These are phyloP conservation scores for Kwoniella dendrophila DNA, from an alignment of 768 basidiomycete species.

Conservation along the genomic window DNA sequence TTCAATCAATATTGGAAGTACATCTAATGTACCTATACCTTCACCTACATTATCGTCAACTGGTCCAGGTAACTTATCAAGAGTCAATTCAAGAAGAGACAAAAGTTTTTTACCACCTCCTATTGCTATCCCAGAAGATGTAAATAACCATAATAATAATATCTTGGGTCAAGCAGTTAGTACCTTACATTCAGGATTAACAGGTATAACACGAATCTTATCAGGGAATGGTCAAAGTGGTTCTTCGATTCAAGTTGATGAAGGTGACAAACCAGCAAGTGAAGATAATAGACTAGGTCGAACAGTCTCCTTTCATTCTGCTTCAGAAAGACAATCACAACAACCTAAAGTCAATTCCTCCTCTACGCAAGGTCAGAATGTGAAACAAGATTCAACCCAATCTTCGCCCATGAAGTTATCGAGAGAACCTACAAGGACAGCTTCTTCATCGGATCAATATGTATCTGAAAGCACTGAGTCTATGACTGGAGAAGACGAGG, in stretches of 20 bases:
- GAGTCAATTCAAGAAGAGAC: conserved; percentile 3
- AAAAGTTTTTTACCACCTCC: not conserved
- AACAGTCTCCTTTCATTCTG: conserved; percentile 21
- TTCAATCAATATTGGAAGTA: too few relatives aligned
- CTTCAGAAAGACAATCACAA: conserved; percentile 3
- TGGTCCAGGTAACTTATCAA: not conserved
- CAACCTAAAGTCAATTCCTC: not conserved
- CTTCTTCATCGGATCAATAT: conserved; percentile 2
- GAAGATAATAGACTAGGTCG: conserved; percentile 7
- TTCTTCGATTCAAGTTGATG: not conserved
- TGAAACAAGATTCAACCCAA: not conserved
- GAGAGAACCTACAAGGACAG: conserved; percentile 1
- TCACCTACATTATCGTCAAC: conserved; percentile 14
- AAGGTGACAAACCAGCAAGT: not conserved
- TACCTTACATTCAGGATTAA: not conserved
- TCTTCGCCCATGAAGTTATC: conserved; percentile 13
- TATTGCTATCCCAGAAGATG: not conserved
- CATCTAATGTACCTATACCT: not conserved
- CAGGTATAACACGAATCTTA: not conserved
- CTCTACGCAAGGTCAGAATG: too few relatives aligned
- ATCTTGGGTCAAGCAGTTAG: conserved; percentile 1
- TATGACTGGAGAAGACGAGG: conserved; percentile 1
- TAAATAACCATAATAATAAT: too few relatives aligned
- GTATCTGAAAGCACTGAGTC: conserved; percentile 2
- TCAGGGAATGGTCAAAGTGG: not conserved